Base-by-base conservation (phyloP, 208 protist species). In the Acanthamoeba healyi region DNA sequence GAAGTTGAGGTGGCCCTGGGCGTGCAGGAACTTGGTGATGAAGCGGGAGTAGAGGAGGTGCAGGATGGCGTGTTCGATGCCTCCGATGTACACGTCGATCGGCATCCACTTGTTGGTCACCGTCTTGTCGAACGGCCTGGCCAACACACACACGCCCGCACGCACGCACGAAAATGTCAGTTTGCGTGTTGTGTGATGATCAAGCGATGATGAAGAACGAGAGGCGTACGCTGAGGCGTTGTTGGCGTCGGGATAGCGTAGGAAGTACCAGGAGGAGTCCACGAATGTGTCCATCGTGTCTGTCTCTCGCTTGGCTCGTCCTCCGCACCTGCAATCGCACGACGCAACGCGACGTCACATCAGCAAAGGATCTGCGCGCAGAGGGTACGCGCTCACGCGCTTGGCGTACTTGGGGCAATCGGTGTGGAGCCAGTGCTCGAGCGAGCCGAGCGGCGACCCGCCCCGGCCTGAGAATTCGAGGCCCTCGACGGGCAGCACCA, bases 271-370 rank as follows among this genome's bases (percentile, higher is more conserved):
- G 22, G 97, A 98, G 4, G 97, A 98, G 84, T 98, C 98, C 12
- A 98, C 98, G 96, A 98, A 98, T 38, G 98, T 98, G 79, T 98
- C 97, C 98, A 98, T 98, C 17, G 98, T 98, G 92, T 98, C 97
- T 2, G 96, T 98, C 58, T 98, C 98, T 65, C 98, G 92, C 77
- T 38, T 94, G 24, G 97, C 97, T 22, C 67, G 51, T 15, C 88
- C 92, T 61, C 65, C 58, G 87, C 97, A 98, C 40, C 82, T 96
- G 49, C 1, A 49, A 49, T 49, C n/a, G n/a, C n/a, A n/a, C n/a
- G n/a, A n/a, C n/a, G n/a, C n/a, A n/a, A n/a, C n/a, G n/a, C n/a
- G n/a, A n/a, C n/a, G n/a, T 49, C 32, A 81, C 10, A 49, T 10
- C 70, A 81, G 10, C 19, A 14, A 3, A 81, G 7, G 40, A 65